These are phyloP conservation scores for Colletotrichum ledebouriae DNA, from an alignment of 2,329 filamentous ascomycete species.

Conservation along the genomic window DNA sequence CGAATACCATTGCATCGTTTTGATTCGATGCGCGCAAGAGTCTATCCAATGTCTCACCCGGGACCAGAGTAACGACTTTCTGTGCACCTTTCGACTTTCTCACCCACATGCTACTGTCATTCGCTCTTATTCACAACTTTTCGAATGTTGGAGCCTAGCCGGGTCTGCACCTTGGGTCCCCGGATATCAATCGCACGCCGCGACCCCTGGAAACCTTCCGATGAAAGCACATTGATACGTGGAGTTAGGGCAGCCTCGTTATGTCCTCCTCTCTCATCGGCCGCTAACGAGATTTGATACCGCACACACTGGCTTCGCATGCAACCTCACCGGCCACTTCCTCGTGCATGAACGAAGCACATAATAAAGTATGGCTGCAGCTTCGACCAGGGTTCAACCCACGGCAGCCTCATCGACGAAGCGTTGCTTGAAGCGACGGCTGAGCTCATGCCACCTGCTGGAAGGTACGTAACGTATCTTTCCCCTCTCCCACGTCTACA, in stretches of 20 bases:
- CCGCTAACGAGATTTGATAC: conserved; percentile 31
- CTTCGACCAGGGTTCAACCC: conserved; percentile 28
- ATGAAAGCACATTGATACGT: conserved; percentile 30
- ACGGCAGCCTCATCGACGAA: conserved; percentile 34
- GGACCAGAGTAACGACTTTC: conserved; percentile 5
- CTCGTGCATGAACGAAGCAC: conserved; percentile 40
- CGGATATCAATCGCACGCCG: conserved; percentile 31
- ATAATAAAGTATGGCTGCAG: conserved; percentile 42
- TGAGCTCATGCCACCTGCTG: conserved; percentile 24
- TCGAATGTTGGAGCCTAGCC: conserved; percentile 16
- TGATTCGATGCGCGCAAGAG: conserved; percentile 13
- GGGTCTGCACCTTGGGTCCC: conserved; percentile 27
- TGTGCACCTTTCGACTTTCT: conserved; percentile 22
- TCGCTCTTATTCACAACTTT: conserved; percentile 35
- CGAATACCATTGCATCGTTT: conserved; percentile 25
- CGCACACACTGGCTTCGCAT: conserved; percentile 30
- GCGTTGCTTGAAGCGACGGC: conserved; percentile 15
- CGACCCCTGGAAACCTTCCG: conserved; percentile 23
- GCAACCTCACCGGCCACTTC: conserved; percentile 37
- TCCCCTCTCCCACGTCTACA: conserved; percentile 17
- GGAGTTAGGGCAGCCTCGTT: conserved; percentile 26
- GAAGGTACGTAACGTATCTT: conserved; percentile 25
- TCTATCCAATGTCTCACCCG: conserved; percentile 19
- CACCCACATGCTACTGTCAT: conserved; percentile 9
- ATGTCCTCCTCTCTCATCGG: conserved; percentile 25